Evolutionary conservation across 2,329 filamentous ascomycete genomes (phyloP), one percentile per base, ranked within the genome.

Genomic region (Talaromyces sp.): DNA sequence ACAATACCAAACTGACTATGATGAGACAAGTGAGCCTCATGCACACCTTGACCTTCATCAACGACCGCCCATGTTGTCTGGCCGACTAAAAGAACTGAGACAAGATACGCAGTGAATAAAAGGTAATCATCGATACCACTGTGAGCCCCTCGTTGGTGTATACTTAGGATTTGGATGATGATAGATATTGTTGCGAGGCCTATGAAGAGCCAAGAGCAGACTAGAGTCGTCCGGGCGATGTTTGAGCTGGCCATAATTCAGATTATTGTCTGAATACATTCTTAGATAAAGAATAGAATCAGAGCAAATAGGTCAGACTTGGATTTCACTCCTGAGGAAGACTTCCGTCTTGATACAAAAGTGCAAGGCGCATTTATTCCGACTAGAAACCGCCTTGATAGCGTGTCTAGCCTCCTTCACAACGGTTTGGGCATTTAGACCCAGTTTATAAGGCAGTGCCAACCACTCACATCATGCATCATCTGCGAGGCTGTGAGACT

Each of bases 61-160:
- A 56, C 39, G 17, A 56, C 40, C 7, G 53, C 53, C 53, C 53
- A 56, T 46, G 53, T 56, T 7, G 40, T 48, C 40, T 56, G 53
- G 11, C 15, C 15, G 41, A 56, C 53, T 17, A 48, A 31, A 9
- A 56, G 21, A 22, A 56, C 11, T 7, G 53, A 45, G 4, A 56
- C 15, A 28, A 35, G 9, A 25, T 45, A 56, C 4, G 40, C 17
- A 10, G 21, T 19, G 8, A 48, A 46, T 28, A 55, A 11, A 25
- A 56, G 25, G 35, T 33, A 48, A 19, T 56, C 40, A 11, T 43
- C 40, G 22, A 46, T 4, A 21, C 21, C 40, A 15, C 33, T 15
- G n/a, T 25, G 17, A 8, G 6, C 13, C 13, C 8, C 15, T 46
- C 40, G 19, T 17, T n/a, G 8, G 2, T 56, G 17, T n/a, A 56